Percentiles rank a stretch among this genome's conserved stretches.
Conservation (phyloP, 352 stramenopile genomes). For the Halophytophthora polymorphica region DNA sequence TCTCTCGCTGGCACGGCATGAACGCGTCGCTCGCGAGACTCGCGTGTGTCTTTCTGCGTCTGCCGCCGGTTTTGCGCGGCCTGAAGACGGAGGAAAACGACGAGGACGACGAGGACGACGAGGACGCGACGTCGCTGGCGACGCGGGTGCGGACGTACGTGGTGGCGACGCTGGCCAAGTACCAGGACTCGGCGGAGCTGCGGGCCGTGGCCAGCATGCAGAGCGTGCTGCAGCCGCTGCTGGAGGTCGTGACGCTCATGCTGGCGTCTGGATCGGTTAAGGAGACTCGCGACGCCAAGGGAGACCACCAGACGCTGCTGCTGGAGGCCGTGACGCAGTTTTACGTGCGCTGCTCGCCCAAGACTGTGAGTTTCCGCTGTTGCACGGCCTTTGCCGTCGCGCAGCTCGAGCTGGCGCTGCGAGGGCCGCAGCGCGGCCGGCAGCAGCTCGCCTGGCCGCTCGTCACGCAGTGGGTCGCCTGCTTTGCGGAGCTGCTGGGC, state of each 20-base stretch:
- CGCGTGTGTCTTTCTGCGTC: constrained; percentile 48
- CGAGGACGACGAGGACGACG: constrained; percentile 13
- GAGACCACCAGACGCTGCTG: constrained; percentile 35
- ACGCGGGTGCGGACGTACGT: constrained; percentile 52
- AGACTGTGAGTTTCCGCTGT: constrained; percentile 67
- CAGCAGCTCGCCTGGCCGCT: constrained; percentile 49
- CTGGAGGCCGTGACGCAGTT: constrained; percentile 61
- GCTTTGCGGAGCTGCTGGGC: constrained; percentile 57
- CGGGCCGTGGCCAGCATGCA: constrained; percentile 57
- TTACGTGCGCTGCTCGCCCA: constrained; percentile 61
- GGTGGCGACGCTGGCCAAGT: constrained; percentile 54
- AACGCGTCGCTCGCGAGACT: constrained; percentile 71
- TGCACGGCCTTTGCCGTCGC: constrained; percentile 73
- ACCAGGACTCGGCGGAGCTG: constrained; percentile 56
- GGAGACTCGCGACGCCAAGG: constrained; percentile 1
- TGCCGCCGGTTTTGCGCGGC: constrained; percentile 19
- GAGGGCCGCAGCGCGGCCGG: constrained; percentile 22
- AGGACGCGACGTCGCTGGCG: constrained; percentile 28
- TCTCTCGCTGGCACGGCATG: constrained; percentile 70
- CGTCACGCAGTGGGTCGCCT: constrained; percentile 69
- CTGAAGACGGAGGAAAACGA: constrained; percentile 11
- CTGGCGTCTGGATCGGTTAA: constrained; percentile 18
- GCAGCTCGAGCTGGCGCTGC: constrained; percentile 44
- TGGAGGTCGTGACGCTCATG: constrained; percentile 60
- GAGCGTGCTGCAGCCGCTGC: constrained; percentile 50